Base-by-base conservation (phyloP, 129 eudicot species). In the Flaveria brownii region DNA sequence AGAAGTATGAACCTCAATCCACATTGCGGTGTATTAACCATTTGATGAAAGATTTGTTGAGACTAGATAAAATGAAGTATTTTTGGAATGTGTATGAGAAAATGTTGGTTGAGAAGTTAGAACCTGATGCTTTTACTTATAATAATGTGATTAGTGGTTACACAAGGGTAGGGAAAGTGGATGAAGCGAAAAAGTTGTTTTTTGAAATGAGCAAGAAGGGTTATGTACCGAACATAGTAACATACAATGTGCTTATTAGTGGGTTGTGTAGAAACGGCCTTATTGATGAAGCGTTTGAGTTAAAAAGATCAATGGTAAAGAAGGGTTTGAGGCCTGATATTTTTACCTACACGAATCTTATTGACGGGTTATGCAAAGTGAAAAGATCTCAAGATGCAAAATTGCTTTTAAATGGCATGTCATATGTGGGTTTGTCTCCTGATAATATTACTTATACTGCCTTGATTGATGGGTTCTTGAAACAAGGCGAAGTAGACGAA, bases 391-490 rank as follows among this genome's bases (percentile, higher is more conserved):
- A 61, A 12, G 92, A 91, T 75, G 97, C 95, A 22, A 83, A 83
- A 68, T 69, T 79, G 79, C 69, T 91, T 71, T 75, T 91, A 46
- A 78, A 79, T 78, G 92, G 87, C 46, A 91, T 91, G 96, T 33
- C n/a, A 30, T 30, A 51, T 1, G 23, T n/a, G 51, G 89, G 92
- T 74, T 57, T 86, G 46, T 77, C 67, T 15, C 90, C 92, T 6
- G 84, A 87, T 52, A 85, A 76, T 55, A 2, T 82, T 83, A 74
- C 90, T 9, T 86, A 83, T 75, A 85, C 85, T 22, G 83, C 95
- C 4, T 72, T 88, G 78, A 85, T 91, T 8, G 88, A 88, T 78
- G 95, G 95, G 80, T 91, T 91, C 65, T 79, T 91, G 79, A 91
- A 85, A 81, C 87, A 86, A 80, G 95, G 92, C 39, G 82, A 87